Percentiles rank a stretch among this genome's conserved stretches.
Evolutionary conservation across 164 flowering plant genomes (phyloP).

Genomic region (Annona cherimola): DNA sequence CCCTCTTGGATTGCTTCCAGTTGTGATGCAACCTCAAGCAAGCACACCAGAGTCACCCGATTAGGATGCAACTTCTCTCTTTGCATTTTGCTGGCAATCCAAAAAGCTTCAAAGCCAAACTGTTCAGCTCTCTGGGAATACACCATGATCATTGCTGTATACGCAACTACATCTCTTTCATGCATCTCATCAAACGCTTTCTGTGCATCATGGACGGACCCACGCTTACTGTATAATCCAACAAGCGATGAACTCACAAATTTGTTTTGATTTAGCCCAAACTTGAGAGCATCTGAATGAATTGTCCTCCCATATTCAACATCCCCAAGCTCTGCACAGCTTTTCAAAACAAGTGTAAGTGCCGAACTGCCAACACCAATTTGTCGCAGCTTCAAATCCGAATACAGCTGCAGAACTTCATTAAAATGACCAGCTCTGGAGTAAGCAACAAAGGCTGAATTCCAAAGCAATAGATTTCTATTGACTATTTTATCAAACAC

Average conservation of each 20-base stretch:
- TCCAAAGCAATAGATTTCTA: slow-evolving; percentile 34
- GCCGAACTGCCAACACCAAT: slow-evolving; percentile 35
- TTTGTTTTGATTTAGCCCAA: slow-evolving; percentile 27
- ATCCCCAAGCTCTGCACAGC: slow-evolving; percentile 30
- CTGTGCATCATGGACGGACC: slow-evolving; percentile 25
- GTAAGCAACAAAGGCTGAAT: slow-evolving; percentile 36
- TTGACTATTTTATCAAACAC: slow-evolving; percentile 29
- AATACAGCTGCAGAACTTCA: slow-evolving; percentile 39
- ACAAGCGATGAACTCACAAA: slow-evolving; percentile 17
- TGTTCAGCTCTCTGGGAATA: slow-evolving; percentile 31
- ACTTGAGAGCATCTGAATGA: slow-evolving; percentile 48
- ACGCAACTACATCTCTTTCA: slow-evolving; percentile 44
- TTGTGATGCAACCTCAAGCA: slow-evolving; percentile 45
- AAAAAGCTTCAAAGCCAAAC: slow-evolving; percentile 30
- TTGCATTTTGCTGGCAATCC: slow-evolving; percentile 33
- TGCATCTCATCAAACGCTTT: slow-evolving; percentile 43
- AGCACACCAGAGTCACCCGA: slow-evolving; percentile 53
- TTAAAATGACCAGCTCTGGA: slow-evolving; percentile 31
- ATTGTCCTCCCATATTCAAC: slow-evolving; percentile 37
- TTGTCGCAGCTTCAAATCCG: slow-evolving; percentile 22
- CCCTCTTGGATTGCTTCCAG: slow-evolving; percentile 29
- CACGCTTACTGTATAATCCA: slow-evolving; percentile 30
- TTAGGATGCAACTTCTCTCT: slow-evolving; percentile 40
- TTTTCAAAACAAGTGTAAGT: slow-evolving; percentile 38
- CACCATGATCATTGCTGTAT: slow-evolving; percentile 42